phyloP scores from a whole-genome alignment of 495 filamentous ascomycete species.

The Annulohypoxylon nitens region DNA sequence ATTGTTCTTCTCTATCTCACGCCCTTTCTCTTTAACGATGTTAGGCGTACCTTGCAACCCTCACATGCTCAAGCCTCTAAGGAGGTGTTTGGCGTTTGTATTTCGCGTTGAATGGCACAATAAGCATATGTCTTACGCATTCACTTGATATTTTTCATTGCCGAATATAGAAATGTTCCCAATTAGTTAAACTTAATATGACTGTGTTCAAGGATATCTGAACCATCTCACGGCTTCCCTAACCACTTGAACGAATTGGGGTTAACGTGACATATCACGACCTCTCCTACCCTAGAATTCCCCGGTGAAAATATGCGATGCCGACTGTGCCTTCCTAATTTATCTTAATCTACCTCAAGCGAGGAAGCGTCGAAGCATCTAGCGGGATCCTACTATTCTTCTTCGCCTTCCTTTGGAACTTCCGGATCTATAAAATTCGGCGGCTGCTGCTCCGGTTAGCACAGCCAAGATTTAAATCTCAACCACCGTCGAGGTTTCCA shows the following conservation, averaged over 20 bases:
- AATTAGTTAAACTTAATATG: constrained; percentile 17
- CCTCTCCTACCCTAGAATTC: constrained; percentile 5
- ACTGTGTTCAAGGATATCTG: constrained; percentile 6
- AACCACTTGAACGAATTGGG: constrained; percentile 8
- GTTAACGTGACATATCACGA: constrained; percentile 19
- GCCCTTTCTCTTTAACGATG: constrained; percentile 1
- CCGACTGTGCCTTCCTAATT: constrained; percentile 26
- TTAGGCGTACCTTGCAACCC: constrained; percentile 22
- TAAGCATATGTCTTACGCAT: background rate
- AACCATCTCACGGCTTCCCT: constrained; percentile 1
- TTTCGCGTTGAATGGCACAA: constrained; percentile 16
- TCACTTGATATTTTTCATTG: constrained; percentile 14
- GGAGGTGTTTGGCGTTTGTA: background rate
- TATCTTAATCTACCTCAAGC: constrained; percentile 19
- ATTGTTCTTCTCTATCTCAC: background rate
- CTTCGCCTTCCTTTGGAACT: constrained; percentile 35
- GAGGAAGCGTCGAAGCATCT: constrained; percentile 8
- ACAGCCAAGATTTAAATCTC: constrained; percentile 2
- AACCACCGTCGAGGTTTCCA: constrained; percentile 24
- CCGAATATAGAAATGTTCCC: background rate
- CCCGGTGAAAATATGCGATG: constrained; percentile 4
- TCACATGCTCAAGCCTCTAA: constrained; percentile 5
- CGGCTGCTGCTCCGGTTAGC: constrained; percentile 19
- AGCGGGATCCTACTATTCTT: constrained; percentile 1
- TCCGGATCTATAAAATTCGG: constrained; percentile 26